These are phyloP conservation scores for Lentinus brumalis DNA, from an alignment of 768 basidiomycete species.

Conservation along the genomic window DNA sequence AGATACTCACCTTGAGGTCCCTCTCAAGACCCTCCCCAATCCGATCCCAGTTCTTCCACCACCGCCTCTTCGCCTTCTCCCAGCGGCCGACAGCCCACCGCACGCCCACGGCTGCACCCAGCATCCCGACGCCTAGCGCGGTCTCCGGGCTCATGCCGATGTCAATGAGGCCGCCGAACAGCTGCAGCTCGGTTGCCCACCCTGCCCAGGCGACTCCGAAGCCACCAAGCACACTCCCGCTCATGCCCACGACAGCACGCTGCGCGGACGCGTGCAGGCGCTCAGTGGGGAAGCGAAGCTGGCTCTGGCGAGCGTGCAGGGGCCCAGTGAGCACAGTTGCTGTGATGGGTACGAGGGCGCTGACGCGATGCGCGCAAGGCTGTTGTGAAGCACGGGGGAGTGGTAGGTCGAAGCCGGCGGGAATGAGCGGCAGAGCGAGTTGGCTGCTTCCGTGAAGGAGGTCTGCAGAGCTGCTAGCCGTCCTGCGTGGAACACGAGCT, in stretches of 20 bases:
- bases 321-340: constrained; percentile 52
- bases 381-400: constrained; percentile 61
- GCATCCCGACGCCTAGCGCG: constrained; percentile 58
- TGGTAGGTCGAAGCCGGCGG: constrained; percentile 39
- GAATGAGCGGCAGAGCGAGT: constrained; percentile 42
- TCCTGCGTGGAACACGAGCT: constrained; percentile 72
- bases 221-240: constrained; percentile 50
- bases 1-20: constrained; percentile 57
- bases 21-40: constrained; percentile 63
- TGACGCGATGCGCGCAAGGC: constrained; percentile 51
- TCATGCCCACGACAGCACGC: constrained; percentile 51
- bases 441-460: constrained; percentile 43
- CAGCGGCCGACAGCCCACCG: constrained; percentile 68
- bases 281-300: constrained; percentile 60
- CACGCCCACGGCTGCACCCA: constrained; percentile 51
- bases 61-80: constrained; percentile 66
- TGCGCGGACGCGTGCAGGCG: constrained; percentile 69
- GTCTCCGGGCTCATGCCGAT: constrained; percentile 55
- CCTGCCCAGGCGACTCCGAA: constrained; percentile 61
- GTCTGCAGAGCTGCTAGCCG: constrained; percentile 51
- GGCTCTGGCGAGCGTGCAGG: constrained; percentile 50
- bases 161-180: constrained; percentile 32
- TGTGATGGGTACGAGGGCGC: constrained; percentile 49
- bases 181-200: constrained; percentile 56
- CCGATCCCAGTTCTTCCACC: constrained; percentile 69